phyloP scores from a whole-genome alignment of 1,284 basidiomycete species.

The Fistulina hepatica region DNA sequence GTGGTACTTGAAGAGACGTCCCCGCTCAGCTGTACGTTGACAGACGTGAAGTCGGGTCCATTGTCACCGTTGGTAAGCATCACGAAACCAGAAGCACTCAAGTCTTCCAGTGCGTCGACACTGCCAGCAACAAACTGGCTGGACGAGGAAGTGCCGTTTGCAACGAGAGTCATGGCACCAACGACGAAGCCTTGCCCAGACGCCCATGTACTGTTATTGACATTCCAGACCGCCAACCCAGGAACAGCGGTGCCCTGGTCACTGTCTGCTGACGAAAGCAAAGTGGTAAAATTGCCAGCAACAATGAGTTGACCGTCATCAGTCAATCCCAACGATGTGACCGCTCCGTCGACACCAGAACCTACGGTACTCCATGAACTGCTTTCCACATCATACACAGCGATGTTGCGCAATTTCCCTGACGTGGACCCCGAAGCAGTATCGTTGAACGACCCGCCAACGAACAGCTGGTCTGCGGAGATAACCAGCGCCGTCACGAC shows the following conservation, averaged over 20 bases:
- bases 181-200: conserved; percentile 63
- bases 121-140: conserved; percentile 59
- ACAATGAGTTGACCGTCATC: conserved; percentile 45
- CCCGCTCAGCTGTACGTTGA: conserved; percentile 42
- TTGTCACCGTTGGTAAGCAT: conserved; percentile 54
- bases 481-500: conserved; percentile 58
- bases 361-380: conserved; percentile 65
- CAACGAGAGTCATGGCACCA: conserved; percentile 67
- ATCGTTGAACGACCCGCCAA: conserved; percentile 79
- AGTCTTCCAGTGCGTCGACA: conserved; percentile 41
- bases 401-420: conserved; percentile 54
- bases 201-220: conserved; percentile 54
- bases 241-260: conserved; percentile 33
- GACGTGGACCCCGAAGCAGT: conserved; percentile 45
- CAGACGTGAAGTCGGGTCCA: conserved; percentile 46
- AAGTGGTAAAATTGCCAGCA: conserved; percentile 65
- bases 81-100: conserved; percentile 63
- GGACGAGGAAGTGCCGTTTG: conserved; percentile 40
- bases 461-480: conserved; percentile 56
- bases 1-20: conserved; percentile 17
- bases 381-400: conserved; percentile 60
- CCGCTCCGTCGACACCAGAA: conserved; percentile 70
- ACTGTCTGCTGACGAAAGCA: conserved; percentile 30
- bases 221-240: conserved; percentile 75
- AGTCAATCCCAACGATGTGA: conserved; percentile 47